Evolutionary conservation across 352 stramenopile genomes (phyloP).

Genomic region (Phytopythium chamaehyphon): DNA sequence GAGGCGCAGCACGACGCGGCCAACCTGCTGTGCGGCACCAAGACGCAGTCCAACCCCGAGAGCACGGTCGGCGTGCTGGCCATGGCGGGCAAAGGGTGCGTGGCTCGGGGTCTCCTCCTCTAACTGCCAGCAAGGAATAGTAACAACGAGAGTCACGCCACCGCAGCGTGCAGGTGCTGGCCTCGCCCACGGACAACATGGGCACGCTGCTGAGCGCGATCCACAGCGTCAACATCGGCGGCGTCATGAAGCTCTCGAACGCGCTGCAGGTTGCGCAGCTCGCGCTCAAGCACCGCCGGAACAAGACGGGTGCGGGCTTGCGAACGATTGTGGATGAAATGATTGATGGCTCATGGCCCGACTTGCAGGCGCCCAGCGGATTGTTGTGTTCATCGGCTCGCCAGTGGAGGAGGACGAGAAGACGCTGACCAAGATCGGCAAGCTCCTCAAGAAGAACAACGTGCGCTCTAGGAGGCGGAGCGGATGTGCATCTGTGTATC

Average conservation of each 20-base stretch:
- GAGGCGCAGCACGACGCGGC: constrained; percentile 98
- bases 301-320: constrained; percentile 92
- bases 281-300: constrained; percentile 97
- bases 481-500: neutral
- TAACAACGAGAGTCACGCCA: neutral
- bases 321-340: neutral
- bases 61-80: constrained; percentile 97
- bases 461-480: constrained; percentile 20
- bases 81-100: constrained; percentile 88
- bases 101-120: neutral
- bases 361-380: constrained; percentile 57
- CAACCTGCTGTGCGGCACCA: constrained; percentile 96
- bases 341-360: neutral
- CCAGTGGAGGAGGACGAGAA: constrained; percentile 91
- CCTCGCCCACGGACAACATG: constrained; percentile 97
- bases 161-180: constrained; percentile 89
- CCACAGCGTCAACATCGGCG: constrained; percentile 88
- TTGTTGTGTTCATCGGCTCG: constrained; percentile 98
- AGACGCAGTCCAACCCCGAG: constrained; percentile 98
- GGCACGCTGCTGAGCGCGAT: constrained; percentile 95
- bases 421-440: constrained; percentile 93
- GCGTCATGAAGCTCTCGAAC: constrained; percentile 92
- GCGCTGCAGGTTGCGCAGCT: constrained; percentile 96
- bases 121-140: neutral
- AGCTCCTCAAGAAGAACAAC: constrained; percentile 99